phyloP scores from a whole-genome alignment of 1,284 basidiomycete genomes.

The Heliocybe sulcata region DNA sequence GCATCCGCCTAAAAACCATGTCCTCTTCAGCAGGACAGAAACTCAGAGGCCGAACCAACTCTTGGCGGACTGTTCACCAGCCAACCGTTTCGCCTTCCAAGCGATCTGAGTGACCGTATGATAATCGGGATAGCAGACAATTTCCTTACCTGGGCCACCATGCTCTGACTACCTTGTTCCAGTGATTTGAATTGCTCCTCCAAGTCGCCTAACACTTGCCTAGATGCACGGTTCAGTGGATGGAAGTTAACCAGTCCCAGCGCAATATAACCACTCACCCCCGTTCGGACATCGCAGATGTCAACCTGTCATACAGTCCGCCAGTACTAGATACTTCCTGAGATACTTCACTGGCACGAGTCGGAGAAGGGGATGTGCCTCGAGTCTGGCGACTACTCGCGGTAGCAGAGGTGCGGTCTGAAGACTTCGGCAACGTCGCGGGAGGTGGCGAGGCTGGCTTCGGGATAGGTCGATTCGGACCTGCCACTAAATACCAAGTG shows the following conservation, averaged over 20 bases:
- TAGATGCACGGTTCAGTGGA: conserved; percentile 14
- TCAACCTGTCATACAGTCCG: conserved; percentile 33
- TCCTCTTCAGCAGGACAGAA: neutral
- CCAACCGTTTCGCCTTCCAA: conserved; percentile 50
- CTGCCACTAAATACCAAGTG: conserved; percentile 39
- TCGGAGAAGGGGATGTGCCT: neutral
- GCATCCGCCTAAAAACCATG: too few species aligned
- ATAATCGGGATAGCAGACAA: neutral
- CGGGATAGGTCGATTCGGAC: conserved; percentile 47
- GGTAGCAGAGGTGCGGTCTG: neutral
- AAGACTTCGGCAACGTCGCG: conserved; percentile 5
- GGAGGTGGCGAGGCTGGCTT: conserved; percentile 10
- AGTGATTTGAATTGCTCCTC: conserved; percentile 56
- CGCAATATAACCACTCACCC: conserved; percentile 33
- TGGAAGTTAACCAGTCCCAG: too few species aligned
- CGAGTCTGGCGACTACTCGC: too few species aligned
- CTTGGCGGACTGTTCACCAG: conserved; percentile 52
- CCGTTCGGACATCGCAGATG: conserved; percentile 51
- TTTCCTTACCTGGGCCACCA: conserved; percentile 48
- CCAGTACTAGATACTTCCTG: conserved; percentile 10
- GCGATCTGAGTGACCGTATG: conserved; percentile 3
- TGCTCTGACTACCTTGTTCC: conserved; percentile 55
- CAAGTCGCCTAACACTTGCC: conserved; percentile 51
- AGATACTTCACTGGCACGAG: neutral
- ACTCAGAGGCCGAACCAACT: conserved; percentile 51